A percentile compares a stretch with the other conserved stretches of the same genome.
Evolutionary conservation across 2,329 filamentous ascomycete species (phyloP).

Genomic region (Mycogone perniciosa): DNA sequence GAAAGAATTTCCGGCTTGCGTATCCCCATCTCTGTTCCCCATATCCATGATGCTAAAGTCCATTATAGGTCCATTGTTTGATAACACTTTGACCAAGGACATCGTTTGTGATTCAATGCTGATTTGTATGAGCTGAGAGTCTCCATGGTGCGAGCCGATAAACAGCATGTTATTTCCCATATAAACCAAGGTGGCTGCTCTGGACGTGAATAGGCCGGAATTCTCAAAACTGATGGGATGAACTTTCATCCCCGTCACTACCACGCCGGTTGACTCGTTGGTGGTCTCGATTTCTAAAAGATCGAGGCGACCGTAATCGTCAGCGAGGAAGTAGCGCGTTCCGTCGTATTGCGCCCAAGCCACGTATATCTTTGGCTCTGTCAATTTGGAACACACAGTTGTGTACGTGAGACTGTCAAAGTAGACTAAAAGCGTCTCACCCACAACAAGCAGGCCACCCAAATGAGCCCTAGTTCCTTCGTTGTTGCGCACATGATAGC

Average conservation of each 20-base stretch:
- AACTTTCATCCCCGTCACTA: constrained; percentile 68
- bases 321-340: constrained; percentile 77
- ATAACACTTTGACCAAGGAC: constrained; percentile 59
- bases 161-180: constrained; percentile 69
- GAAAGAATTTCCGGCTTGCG: constrained; percentile 73
- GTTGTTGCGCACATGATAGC: constrained; percentile 53
- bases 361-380: constrained; percentile 79
- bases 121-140: constrained; percentile 74
- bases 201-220: constrained; percentile 48
- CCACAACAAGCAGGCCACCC: constrained; percentile 67
- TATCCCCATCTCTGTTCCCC: constrained; percentile 74
- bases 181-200: constrained; percentile 73
- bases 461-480: constrained; percentile 49
- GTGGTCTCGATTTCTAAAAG: constrained; percentile 71
- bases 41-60: constrained; percentile 97
- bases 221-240: constrained; percentile 33
- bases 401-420: constrained; percentile 71
- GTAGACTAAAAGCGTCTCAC: constrained; percentile 78
- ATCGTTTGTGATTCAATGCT: constrained; percentile 40
- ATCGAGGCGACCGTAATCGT: constrained; percentile 83
- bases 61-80: constrained; percentile 82
- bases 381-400: constrained; percentile 56
- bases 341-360: constrained; percentile 82
- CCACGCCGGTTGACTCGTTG: constrained; percentile 56
- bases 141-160: constrained; percentile 85